Evolutionary conservation across 129 eudicot genomes (phyloP).

Genomic region (Centella asiatica): DNA sequence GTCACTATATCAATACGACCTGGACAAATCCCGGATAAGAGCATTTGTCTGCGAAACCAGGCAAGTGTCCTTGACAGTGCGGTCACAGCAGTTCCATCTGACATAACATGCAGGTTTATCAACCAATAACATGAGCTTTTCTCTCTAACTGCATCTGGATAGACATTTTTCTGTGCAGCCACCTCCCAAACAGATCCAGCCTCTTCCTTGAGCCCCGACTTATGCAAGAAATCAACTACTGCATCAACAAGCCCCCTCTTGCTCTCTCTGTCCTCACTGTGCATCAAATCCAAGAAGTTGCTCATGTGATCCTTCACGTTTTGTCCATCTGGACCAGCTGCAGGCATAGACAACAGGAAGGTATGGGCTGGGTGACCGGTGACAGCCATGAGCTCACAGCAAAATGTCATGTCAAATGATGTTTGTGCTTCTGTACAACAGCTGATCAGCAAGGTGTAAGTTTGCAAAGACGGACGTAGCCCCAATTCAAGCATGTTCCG

Average conservation of each 20-base stretch:
- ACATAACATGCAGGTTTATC: conserved; percentile 93
- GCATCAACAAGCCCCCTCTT: conserved; percentile 91
- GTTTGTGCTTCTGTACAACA: conserved; percentile 95
- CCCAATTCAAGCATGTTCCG: conserved; percentile 73
- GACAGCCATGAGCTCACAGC: conserved; percentile 75
- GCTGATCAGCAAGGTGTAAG: conserved; percentile 84
- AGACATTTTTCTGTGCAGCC: conserved; percentile 88
- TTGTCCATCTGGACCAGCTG: conserved; percentile 90
- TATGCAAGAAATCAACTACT: conserved; percentile 85
- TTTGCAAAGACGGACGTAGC: conserved; percentile 73
- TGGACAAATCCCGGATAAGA: conserved; percentile 59
- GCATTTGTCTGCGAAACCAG: conserved; percentile 73
- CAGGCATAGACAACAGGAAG: conserved; percentile 76
- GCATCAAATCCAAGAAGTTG: conserved; percentile 76
- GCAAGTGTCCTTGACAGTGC: conserved; percentile 96
- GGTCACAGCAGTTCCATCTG: conserved; percentile 94
- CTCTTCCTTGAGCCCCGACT: conserved; percentile 91
- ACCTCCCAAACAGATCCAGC: conserved; percentile 99
- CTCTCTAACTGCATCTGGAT: conserved; percentile 81
- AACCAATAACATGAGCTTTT: conserved; percentile 91
- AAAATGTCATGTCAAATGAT: conserved; percentile 63
- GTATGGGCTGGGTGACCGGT: conserved; percentile 88
- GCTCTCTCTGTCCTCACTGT: conserved; percentile 97
- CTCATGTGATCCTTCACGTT: conserved; percentile 75
- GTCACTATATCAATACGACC: conserved; percentile 88